Conservation (phyloP, 2,329 filamentous ascomycete species). For the Mycocentrospora acerina region DNA sequence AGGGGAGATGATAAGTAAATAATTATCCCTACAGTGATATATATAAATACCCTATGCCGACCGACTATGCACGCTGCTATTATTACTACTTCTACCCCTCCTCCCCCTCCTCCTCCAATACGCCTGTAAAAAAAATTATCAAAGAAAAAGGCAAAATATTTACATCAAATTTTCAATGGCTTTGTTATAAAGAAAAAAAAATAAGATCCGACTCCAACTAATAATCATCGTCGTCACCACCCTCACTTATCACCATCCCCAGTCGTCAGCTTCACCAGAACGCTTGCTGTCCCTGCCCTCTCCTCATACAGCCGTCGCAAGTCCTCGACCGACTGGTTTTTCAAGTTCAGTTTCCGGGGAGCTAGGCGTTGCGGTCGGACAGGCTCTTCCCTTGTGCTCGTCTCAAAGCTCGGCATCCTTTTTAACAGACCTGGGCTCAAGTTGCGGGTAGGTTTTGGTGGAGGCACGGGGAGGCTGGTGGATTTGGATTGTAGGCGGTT, state of each 20-base stretch:
- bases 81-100: too few relatives aligned
- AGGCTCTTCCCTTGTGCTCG: conserved; percentile 13
- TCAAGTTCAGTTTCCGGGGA: conserved; percentile 43
- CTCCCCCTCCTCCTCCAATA: too few relatives aligned
- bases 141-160: too few relatives aligned
- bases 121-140: too few relatives aligned
- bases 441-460: conserved; percentile 28
- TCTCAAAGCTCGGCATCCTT: conserved; percentile 50
- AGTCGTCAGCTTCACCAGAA: conserved; percentile 22
- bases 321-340: conserved; percentile 51
- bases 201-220: too few relatives aligned
- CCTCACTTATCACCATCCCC: not conserved
- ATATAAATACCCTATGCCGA: too few relatives aligned
- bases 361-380: conserved; percentile 21
- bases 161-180: too few relatives aligned
- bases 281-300: conserved; percentile 44
- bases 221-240: too few relatives aligned
- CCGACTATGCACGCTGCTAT: too few relatives aligned
- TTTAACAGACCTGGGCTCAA: conserved; percentile 48
- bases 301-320: conserved; percentile 52
- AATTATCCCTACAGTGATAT: too few relatives aligned
- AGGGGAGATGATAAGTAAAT: too few relatives aligned
- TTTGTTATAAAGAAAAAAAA: too few relatives aligned
- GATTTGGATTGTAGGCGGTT: conserved; percentile 32
- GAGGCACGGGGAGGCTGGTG: conserved; percentile 32